Base-by-base conservation (phyloP, 768 basidiomycete genomes). In the Hygrophorus russula region DNA sequence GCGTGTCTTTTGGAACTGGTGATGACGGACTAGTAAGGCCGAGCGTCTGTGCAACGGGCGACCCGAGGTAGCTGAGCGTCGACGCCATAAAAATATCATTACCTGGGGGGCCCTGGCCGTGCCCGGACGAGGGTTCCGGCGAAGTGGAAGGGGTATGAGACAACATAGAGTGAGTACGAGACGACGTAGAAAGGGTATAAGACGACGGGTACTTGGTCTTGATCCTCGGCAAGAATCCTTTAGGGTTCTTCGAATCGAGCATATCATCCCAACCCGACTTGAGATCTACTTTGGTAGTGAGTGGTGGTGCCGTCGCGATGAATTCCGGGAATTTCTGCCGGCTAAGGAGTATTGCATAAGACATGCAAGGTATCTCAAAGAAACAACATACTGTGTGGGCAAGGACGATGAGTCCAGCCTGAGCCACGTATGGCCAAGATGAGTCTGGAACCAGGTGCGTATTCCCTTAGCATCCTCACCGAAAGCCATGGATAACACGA, bases 181-280 rank as follows among this genome's bases (percentile, higher is more conserved):
- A 14, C 5, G 37, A 40, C 13, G 20, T 36, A 36, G 40, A 32
- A 17, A 15, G 14, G 24, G 5, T 41, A 28, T 29, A 4, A 12
- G 28, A 14, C 5, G 37, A 40, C 13, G 20, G 46, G 15, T 14
- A 32, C 27, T 17, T 38, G 34, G 40, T 28, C 11, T 33, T 31
- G 40, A 6, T 13, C 30, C 19, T 41, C 13, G 27, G 15, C 11
- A 39, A 15, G 8, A 39, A 39, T 41, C 27, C 28, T 45, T 55
- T 62, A 11, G 60, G 43, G 5, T 53, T 48, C 54, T 62, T 67
- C 38, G 55, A 47, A 39, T 65, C 63, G 27, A 68, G 55, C 58
- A 66, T 66, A 39, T 71, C 70, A 45, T 73, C 70, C 72, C 72
- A 74, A 9, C 69, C 72, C 2, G 72, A 74, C 50, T 57, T 69